phyloP scores from a whole-genome alignment of 257 asterid species.

The Verbena officinalis region DNA sequence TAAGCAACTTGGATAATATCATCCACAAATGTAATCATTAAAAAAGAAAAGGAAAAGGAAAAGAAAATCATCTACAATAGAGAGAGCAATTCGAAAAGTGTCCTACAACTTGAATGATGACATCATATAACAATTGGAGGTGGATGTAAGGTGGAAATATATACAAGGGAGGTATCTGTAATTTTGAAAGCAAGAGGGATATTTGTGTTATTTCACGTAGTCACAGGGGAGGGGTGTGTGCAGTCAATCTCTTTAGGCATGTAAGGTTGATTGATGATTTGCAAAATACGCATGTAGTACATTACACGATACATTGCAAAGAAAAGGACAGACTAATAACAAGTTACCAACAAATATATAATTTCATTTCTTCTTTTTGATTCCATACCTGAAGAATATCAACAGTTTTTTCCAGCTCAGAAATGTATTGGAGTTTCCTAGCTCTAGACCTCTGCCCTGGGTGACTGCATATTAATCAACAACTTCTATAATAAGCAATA shows the following conservation, averaged over 20 bases:
- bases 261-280: neutral
- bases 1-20: no score
- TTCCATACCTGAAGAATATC: constrained; percentile 61
- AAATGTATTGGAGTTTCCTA: constrained; percentile 77
- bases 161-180: no score
- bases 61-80: no score
- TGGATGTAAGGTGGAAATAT: no score
- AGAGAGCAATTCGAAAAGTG: no score
- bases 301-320: neutral
- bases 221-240: no score
- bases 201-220: no score
- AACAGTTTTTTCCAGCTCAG: constrained; percentile 78
- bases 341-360: neutral
- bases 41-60: no score
- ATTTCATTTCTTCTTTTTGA: neutral
- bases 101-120: no score
- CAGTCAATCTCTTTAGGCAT: neutral
- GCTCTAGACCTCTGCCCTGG: constrained; percentile 87
- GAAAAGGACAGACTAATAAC: neutral
- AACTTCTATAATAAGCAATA: constrained; percentile 1
- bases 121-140: no score
- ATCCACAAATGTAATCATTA: no score
- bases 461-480: constrained; percentile 53
- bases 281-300: neutral
- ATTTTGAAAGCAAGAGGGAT: no score